Evolutionary conservation across 345 rosid species (phyloP), one percentile per base, ranked within the genome.

Genomic region (Raphanus raphanistrum): DNA sequence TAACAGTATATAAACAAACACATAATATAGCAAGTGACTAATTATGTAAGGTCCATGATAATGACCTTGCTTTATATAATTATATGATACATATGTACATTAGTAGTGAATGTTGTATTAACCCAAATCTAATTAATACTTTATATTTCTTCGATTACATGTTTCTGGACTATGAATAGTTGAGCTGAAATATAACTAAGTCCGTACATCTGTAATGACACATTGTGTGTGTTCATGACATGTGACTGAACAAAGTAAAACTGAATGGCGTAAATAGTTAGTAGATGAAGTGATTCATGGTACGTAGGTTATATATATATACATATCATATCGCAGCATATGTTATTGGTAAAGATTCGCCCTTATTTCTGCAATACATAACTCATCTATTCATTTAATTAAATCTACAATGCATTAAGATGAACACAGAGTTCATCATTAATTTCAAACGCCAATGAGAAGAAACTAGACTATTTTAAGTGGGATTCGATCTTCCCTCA

Each of bases 201-300:
- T n/a, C 64, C 28, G 71, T 28, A 74, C 29, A 6, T 65, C 29
- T 26, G 27, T 52, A 63, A 61, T 72, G 59, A 50, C 50, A 35
- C 45, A 32, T 54, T 21, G 35, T 50, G 35, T 50, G 63, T 16
- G 17, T 38, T 16, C 45, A 45, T 66, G 72, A 57, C 79, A 67
- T 58, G 67, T 58, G 72, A 58, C 61, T 58, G 26, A 58, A 29
- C 57, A 8, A 55, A 27, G 57, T 66, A 31, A 31, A 58, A 35
- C 27, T 36, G 57, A 54, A 36, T n/a, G 45, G 48, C 10, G 31
- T 57, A 28, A 75, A 74, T 36, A 74, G 57, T 55, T 74, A 74
- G 72, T 68, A 45, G 28, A 31, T 68, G 68, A 68, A 48, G 50
- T 68, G 38, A 52, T 68, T 76, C 68, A 25, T 76, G 74, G 62